Percentiles rank a stretch among this genome's conserved stretches.
Conservation (phyloP, 768 basidiomycete genomes). For the Lactarius hengduanensis region DNA sequence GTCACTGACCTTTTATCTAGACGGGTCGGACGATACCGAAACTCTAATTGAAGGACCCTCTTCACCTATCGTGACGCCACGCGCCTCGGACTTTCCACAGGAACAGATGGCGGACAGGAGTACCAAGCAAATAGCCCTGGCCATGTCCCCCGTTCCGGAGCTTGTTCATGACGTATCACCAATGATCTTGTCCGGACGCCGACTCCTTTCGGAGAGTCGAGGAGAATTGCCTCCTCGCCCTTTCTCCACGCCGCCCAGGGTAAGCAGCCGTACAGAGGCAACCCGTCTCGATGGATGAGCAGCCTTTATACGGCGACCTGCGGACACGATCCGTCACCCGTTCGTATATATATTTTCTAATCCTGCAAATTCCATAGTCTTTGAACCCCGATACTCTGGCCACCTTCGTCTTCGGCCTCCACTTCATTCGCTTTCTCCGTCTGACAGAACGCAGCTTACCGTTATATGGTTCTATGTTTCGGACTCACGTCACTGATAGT, state of each 20-base stretch:
- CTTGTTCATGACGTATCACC: constrained; percentile 12
- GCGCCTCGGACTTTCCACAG: constrained; percentile 14
- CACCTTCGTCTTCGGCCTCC: constrained; percentile 10
- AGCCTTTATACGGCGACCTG: neutral
- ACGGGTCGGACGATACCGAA: constrained; percentile 3
- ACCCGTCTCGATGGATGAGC: neutral
- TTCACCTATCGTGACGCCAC: constrained; percentile 16
- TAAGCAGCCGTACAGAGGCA: constrained; percentile 14
- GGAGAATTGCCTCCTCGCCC: constrained; percentile 23
- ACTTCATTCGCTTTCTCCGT: neutral
- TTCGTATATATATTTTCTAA: neutral
- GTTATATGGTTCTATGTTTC: constrained; percentile 6
- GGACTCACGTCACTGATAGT: neutral
- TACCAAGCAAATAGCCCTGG: neutral
- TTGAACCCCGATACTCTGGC: neutral
- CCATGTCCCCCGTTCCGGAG: neutral
- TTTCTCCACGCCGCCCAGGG: constrained; percentile 25
- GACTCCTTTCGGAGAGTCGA: neutral
- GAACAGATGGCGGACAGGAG: neutral
- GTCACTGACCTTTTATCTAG: neutral
- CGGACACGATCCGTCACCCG: neutral
- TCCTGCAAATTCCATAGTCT: neutral
- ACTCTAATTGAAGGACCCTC: constrained; percentile 3
- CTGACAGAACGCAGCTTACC: neutral
- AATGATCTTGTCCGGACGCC: neutral